Conservation (phyloP, 192 early-diverging fungal species). For the Coemansia sp. region DNA sequence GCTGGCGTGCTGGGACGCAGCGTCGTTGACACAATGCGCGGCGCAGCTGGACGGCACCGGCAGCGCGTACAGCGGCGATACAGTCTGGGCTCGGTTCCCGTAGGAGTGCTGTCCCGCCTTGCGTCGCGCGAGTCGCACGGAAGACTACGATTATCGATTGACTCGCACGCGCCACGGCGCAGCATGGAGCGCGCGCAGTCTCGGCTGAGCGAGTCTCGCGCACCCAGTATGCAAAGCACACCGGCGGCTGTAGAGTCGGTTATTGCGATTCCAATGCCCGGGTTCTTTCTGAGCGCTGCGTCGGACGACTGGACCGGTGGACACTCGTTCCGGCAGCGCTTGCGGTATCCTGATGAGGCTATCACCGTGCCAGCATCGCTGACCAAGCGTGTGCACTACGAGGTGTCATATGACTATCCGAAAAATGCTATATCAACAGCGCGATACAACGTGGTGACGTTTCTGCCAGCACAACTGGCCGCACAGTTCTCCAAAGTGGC, state of each 20-base stretch:
- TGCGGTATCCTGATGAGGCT: constrained; percentile 42
- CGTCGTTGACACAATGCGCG: constrained; percentile 28
- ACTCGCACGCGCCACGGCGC: constrained; percentile 1
- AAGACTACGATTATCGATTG: constrained; percentile 9
- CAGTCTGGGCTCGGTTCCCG: constrained; percentile 33
- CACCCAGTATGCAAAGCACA: constrained; percentile 3
- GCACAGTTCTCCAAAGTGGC: constrained; percentile 96
- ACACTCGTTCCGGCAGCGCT: constrained; percentile 47
- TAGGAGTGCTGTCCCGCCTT: constrained; percentile 19
- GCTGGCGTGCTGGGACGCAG: constrained; percentile 32
- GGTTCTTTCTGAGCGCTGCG: constrained; percentile 43
- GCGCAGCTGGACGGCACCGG: constrained; percentile 5
- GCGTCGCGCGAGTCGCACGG: constrained; percentile 25
- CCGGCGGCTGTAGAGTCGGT: constrained; percentile 16
- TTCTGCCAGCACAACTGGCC: constrained; percentile 91
- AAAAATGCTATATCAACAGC: constrained; percentile 64
- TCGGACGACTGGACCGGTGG: constrained; percentile 53
- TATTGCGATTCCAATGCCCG: constrained; percentile 50
- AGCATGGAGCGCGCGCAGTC: not conserved
- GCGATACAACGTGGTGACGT: constrained; percentile 82
- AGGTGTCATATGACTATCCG: constrained; percentile 53
- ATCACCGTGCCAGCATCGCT: constrained; percentile 51
- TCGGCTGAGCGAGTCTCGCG: not conserved
- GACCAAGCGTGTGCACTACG: constrained; percentile 55
- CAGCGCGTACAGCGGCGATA: constrained; percentile 15